These are phyloP conservation scores for Didymella segeticola DNA, from an alignment of 2,329 filamentous ascomycete genomes.

Conservation along the genomic window DNA sequence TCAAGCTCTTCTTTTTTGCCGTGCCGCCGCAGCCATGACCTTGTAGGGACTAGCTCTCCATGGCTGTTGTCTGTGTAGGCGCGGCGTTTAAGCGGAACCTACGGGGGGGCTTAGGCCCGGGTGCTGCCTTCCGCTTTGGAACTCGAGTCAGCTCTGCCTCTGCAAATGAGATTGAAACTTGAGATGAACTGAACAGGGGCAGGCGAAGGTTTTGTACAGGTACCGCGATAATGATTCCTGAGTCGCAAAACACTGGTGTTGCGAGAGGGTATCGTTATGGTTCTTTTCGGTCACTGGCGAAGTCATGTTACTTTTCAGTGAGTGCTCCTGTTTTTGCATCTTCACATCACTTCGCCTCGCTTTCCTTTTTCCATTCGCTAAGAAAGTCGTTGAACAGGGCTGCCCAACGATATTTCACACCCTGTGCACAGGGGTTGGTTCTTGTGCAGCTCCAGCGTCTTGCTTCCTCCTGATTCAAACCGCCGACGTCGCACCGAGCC, in stretches of 20 bases:
- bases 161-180: not conserved
- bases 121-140: conserved; percentile 7
- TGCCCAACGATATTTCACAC: not conserved
- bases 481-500: conserved; percentile 12
- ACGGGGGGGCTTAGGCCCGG: not conserved
- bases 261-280: not conserved
- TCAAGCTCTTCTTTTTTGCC: conserved; percentile 6
- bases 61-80: not conserved
- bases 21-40: conserved; percentile 10
- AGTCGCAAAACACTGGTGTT: not conserved
- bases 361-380: conserved; percentile 5
- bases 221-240: conserved; percentile 1
- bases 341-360: conserved; percentile 9
- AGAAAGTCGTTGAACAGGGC: conserved; percentile 6
- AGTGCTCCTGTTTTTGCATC: not conserved
- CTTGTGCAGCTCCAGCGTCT: not conserved
- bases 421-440: too few relatives aligned
- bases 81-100: not conserved
- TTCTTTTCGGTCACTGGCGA: not conserved
- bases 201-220: conserved; percentile 5
- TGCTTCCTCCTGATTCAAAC: conserved; percentile 3
- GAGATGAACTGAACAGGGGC: conserved; percentile 1
- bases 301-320: not conserved
- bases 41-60: not conserved
- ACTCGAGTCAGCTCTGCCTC: conserved; percentile 7